Percentiles rank a stretch among this genome's conserved stretches.
phyloP scores from a whole-genome alignment of 1,284 basidiomycete species.

The Mycena sp. region DNA sequence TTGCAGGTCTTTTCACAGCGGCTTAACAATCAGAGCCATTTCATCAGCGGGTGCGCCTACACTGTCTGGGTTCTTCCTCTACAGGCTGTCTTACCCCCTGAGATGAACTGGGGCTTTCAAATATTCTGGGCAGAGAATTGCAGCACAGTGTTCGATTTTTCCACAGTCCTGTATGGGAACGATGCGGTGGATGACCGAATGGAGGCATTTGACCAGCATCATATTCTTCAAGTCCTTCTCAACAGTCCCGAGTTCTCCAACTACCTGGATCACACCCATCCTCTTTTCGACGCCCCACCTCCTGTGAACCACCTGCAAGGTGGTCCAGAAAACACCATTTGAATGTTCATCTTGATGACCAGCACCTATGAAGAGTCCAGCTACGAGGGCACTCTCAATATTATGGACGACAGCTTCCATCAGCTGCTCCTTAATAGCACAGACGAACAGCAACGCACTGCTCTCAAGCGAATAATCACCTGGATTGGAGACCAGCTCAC shows the following conservation, averaged over 20 bases:
- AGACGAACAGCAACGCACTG: slow-evolving; percentile 31
- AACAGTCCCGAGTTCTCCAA: slow-evolving; percentile 39
- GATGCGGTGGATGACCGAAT: slow-evolving; percentile 28
- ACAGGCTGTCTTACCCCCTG: slow-evolving; percentile 26
- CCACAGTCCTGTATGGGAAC: slow-evolving; percentile 34
- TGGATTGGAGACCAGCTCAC: slow-evolving; percentile 49
- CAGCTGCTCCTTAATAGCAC: slow-evolving; percentile 35
- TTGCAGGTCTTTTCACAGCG: slow-evolving; percentile 48
- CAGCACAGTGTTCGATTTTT: slow-evolving; percentile 35
- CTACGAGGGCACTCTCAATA: slow-evolving; percentile 44
- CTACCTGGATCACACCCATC: slow-evolving; percentile 31
- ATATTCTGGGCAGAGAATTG: slow-evolving; percentile 33
- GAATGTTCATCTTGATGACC: slow-evolving; percentile 44
- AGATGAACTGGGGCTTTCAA: slow-evolving; percentile 32
- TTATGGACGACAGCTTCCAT: slow-evolving; percentile 38
- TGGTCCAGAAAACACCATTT: slow-evolving; percentile 38
- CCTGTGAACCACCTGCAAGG: slow-evolving; percentile 38
- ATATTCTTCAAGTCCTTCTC: slow-evolving; percentile 38
- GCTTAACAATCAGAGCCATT: slow-evolving; percentile 43
- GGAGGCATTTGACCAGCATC: slow-evolving; percentile 26
- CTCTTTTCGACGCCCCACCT: slow-evolving; percentile 34
- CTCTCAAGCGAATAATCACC: slow-evolving; percentile 31
- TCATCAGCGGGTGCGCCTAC: slow-evolving; percentile 46
- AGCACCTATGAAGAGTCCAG: slow-evolving; percentile 46
- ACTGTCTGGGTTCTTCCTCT: slow-evolving; percentile 44